Conservation (phyloP, 2,329 filamentous ascomycete genomes). For the Microcyclospora pomicola region DNA sequence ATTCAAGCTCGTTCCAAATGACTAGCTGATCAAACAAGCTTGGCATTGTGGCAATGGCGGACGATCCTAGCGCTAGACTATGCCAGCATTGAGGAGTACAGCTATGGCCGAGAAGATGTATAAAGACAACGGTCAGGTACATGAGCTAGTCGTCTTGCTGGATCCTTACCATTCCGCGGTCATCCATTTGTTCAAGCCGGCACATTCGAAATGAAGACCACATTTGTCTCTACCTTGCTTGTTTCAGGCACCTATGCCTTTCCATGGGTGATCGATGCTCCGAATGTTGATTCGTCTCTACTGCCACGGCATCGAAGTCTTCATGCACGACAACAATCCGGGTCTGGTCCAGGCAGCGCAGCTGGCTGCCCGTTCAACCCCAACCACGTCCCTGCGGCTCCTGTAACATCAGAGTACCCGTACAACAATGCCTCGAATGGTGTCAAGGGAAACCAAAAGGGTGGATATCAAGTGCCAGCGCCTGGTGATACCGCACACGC, state of each 20-base stretch:
- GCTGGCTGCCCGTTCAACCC: constrained; percentile 26
- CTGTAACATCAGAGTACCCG: constrained; percentile 24
- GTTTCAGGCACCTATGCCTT: constrained; percentile 21
- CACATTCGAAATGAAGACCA: constrained; percentile 12
- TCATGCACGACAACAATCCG: constrained; percentile 20
- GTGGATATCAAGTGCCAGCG: constrained; percentile 33
- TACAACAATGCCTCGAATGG: constrained; percentile 33
- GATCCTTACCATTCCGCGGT: no score
- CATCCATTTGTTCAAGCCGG: no score
- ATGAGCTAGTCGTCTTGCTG: no score
- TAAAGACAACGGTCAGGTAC: no score
- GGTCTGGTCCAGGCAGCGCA: constrained; percentile 14
- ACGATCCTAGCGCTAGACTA: no score
- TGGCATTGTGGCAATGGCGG: no score
- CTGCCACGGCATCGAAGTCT: constrained; percentile 7
- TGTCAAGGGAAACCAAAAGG: constrained; percentile 26
- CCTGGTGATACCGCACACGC: constrained; percentile 26
- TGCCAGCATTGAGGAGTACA: no score
- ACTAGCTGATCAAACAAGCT: no score
- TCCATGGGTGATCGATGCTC: constrained; percentile 25
- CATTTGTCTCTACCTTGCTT: constrained; percentile 12
- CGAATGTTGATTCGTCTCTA: constrained; percentile 25
- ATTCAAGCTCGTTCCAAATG: no score
- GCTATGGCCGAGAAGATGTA: no score
- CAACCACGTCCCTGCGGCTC: constrained; percentile 25